A percentile compares a stretch with the other conserved stretches of the same genome.
phyloP scores from a whole-genome alignment of 2,329 filamentous ascomycete genomes.

The Sporothrix pallida region DNA sequence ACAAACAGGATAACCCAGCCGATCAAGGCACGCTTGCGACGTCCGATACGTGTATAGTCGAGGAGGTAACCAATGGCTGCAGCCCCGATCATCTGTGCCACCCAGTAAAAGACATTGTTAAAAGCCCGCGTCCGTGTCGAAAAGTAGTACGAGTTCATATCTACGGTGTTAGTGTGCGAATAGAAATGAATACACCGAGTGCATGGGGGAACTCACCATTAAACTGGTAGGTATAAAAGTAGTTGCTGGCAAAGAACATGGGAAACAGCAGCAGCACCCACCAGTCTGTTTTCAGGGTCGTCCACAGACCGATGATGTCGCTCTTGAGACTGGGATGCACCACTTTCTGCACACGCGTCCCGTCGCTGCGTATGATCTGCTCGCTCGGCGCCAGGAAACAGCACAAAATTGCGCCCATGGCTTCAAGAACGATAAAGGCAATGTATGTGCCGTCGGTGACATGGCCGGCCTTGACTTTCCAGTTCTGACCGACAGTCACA shows the following conservation, averaged over 20 bases:
- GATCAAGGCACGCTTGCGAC: slow-evolving; percentile 22
- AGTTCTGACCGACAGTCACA: slow-evolving; percentile 40
- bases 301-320: slow-evolving; percentile 28
- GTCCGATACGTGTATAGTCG: slow-evolving; percentile 29
- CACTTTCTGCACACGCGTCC: slow-evolving; percentile 27
- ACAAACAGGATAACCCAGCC: slow-evolving; percentile 34
- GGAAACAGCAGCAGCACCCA: slow-evolving; percentile 54
- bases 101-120: slow-evolving; percentile 34
- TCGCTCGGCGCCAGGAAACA: slow-evolving; percentile 37
- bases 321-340: slow-evolving; percentile 29
- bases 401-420: slow-evolving; percentile 36
- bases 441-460: slow-evolving; percentile 41
- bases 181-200: too few species aligned
- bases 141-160: slow-evolving; percentile 31
- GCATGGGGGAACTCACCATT: slow-evolving; percentile 63
- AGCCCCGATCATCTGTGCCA: slow-evolving; percentile 33
- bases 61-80: slow-evolving; percentile 27
- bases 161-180: neutral
- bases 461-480: slow-evolving; percentile 27
- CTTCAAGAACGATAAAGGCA: slow-evolving; percentile 42
- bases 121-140: slow-evolving; percentile 31
- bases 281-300: slow-evolving; percentile 16
- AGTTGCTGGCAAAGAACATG: slow-evolving; percentile 80
- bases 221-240: slow-evolving; percentile 86
- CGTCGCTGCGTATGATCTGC: slow-evolving; percentile 30